These are phyloP conservation scores for Panus rudis DNA, from an alignment of 768 basidiomycete species.

Conservation along the genomic window DNA sequence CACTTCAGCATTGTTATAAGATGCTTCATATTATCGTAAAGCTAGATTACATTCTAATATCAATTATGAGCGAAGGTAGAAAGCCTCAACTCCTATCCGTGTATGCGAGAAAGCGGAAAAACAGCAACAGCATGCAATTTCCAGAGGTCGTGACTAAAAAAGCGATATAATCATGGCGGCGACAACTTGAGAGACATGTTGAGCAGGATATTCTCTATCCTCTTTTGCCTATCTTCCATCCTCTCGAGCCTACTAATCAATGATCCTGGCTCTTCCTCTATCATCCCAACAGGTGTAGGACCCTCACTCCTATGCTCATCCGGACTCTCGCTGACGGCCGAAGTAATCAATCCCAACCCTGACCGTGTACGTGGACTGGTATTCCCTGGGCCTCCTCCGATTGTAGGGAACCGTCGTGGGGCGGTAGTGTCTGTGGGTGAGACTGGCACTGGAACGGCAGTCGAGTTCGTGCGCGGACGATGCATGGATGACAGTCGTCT, in stretches of 20 bases:
- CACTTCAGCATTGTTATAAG: too few species aligned
- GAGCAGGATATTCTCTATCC: constrained; percentile 41
- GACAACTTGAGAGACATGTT: constrained; percentile 19
- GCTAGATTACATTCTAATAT: too few species aligned
- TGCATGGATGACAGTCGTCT: constrained; percentile 32
- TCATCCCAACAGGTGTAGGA: too few species aligned
- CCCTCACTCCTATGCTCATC: constrained; percentile 20
- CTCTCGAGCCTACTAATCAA: constrained; percentile 30
- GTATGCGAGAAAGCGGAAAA: too few species aligned
- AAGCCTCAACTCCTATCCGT: too few species aligned
- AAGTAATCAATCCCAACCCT: constrained; percentile 1
- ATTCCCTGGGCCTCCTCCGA: not conserved
- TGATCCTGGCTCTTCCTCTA: constrained; percentile 19
- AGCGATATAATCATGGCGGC: too few species aligned
- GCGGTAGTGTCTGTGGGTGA: not conserved
- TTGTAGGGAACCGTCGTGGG: constrained; percentile 14
- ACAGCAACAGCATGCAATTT: too few species aligned
- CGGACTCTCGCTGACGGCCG: constrained; percentile 17
- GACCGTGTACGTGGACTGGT: constrained; percentile 1
- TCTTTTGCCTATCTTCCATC: constrained; percentile 39
- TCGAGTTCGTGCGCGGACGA: constrained; percentile 10
- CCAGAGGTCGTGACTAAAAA: too few species aligned
- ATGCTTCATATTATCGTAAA: too few species aligned
- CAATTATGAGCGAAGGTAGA: too few species aligned
- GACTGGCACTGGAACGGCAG: not conserved